Evolutionary conservation across 345 rosid species (phyloP), one percentile per base, ranked within the genome.

Genomic region (Euphorbia lathyris): DNA sequence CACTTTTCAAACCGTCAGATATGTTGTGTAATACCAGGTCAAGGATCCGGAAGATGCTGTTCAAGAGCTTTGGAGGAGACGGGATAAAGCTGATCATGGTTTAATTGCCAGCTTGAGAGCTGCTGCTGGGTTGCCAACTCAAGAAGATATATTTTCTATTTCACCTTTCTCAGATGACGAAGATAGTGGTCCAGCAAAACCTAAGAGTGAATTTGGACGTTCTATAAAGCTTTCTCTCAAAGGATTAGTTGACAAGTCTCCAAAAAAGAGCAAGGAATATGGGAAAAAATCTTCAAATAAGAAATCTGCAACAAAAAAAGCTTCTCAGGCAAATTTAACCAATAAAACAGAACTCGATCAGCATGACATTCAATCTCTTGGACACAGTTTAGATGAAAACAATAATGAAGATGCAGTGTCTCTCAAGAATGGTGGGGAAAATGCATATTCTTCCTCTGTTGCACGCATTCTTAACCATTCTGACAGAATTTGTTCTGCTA

Each of bases 11-110:
- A 8, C 23, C 14, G 62, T 48, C 12, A 8, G 9, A 45, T 19
- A 45, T 12, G 7, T 20, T 71, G 25, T 68, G 3, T 52, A 40
- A 71, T 82, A 6, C 43, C 79, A 91, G 97, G 90, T 96, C 58
- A 87, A 85, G 79, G 99, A 96, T 81, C 96, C 88, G 60, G 94
- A 96, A 84, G 99, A 96, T 85, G 97, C 99, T 73, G 91, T 92
- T 74, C 94, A 79, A 77, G 99, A 96, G 84, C 92, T 96, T 27
- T 92, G 99, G 99, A 89, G 91, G 78, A 88, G 98, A 74, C 88
- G 83, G 69, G 97, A 92, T 82, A 65, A 69, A 26, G 88, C 86
- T 51, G 99, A 96, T 43, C 82, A 57, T 79, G 96, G 88, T 77
- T 85, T 96, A 67, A 90, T 90, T 81, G 86, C 90, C 20, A 92